A percentile compares a stretch with the other conserved stretches of the same genome.
Conservation (phyloP, 768 basidiomycete genomes). For the Xerocomellus intermedius region DNA sequence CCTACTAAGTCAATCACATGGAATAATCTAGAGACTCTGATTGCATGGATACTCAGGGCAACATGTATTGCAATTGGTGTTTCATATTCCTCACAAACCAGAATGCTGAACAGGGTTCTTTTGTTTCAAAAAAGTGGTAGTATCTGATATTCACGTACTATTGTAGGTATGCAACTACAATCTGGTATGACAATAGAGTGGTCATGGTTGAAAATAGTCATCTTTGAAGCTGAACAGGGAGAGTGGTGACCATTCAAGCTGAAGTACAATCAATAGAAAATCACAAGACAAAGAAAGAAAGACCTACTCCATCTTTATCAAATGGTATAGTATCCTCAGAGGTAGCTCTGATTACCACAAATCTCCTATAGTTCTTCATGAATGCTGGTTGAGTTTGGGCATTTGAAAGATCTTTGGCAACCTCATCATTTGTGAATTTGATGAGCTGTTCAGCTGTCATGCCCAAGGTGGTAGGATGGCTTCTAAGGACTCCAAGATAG, state of each 20-base stretch:
- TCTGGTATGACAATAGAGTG: not conserved
- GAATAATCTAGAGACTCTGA: not conserved
- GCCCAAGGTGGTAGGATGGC: slow-evolving; percentile 31
- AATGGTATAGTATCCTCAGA: slow-evolving; percentile 28
- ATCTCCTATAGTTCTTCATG: slow-evolving; percentile 63
- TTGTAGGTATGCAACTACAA: not conserved
- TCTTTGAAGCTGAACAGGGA: slow-evolving; percentile 58
- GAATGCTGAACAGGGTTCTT: not conserved
- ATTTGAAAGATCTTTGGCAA: slow-evolving; percentile 46
- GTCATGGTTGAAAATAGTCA: slow-evolving; percentile 40
- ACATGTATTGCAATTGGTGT: not conserved
- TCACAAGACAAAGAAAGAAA: not conserved
- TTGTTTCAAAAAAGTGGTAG: not conserved
- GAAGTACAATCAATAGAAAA: not conserved
- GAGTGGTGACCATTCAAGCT: slow-evolving; percentile 59
- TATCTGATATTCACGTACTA: too few relatives aligned
- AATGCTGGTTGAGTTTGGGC: slow-evolving; percentile 66
- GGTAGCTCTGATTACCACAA: slow-evolving; percentile 52
- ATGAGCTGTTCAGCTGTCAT: slow-evolving; percentile 35
- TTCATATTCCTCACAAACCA: not conserved
- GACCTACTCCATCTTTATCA: slow-evolving; percentile 47
- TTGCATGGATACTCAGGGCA: not conserved
- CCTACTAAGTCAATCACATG: slow-evolving; percentile 37
- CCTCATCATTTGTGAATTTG: slow-evolving; percentile 42
- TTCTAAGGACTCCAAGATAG: slow-evolving; percentile 32